A percentile compares a stretch with the other conserved stretches of the same genome.
These are phyloP conservation scores for Lachnellula subtilissima DNA, from an alignment of 2,329 filamentous ascomycete species.

Conservation along the genomic window DNA sequence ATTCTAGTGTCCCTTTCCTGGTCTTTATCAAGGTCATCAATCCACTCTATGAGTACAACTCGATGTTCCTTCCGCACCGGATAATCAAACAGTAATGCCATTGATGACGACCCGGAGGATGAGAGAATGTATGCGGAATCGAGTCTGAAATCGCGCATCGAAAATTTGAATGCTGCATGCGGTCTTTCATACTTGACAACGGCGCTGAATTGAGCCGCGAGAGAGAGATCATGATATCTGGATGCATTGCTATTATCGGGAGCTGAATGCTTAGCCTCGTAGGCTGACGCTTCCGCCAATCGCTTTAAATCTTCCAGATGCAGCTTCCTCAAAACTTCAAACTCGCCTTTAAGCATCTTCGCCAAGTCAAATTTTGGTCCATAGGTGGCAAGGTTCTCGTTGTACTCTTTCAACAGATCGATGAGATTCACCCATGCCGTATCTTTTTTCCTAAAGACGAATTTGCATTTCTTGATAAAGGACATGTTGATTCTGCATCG, in stretches of 20 bases:
- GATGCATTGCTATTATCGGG: conserved; percentile 5
- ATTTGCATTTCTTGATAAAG: conserved; percentile 24
- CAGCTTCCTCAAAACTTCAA: conserved; percentile 19
- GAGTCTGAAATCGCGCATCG: conserved; percentile 24
- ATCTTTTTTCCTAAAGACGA: conserved; percentile 22
- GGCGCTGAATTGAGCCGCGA: conserved; percentile 23
- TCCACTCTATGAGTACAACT: conserved; percentile 27
- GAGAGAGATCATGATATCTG: conserved; percentile 17
- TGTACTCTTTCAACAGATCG: conserved; percentile 21
- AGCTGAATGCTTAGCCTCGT: conserved; percentile 17
- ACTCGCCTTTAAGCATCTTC: conserved; percentile 22
- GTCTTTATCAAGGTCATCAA: conserved; percentile 16
- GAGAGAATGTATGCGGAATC: conserved; percentile 21
- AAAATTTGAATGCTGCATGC: conserved; percentile 22
- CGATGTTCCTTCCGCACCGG: conserved; percentile 24
- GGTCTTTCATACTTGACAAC: conserved; percentile 23
- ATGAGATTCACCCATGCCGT: conserved; percentile 17
- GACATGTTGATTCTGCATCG: conserved; percentile 22
- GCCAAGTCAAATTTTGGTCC: conserved; percentile 18
- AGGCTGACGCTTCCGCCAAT: conserved; percentile 18
- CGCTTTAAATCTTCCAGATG: conserved; percentile 17
- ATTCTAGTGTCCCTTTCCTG: conserved; percentile 21
- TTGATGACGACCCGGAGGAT: conserved; percentile 20
- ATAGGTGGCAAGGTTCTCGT: conserved; percentile 17
- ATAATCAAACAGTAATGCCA: conserved; percentile 27